Percentiles rank a stretch among this genome's conserved stretches.
These are phyloP conservation scores for Bruguiera gymnorhiza DNA, from an alignment of 345 rosid species.

Conservation along the genomic window DNA sequence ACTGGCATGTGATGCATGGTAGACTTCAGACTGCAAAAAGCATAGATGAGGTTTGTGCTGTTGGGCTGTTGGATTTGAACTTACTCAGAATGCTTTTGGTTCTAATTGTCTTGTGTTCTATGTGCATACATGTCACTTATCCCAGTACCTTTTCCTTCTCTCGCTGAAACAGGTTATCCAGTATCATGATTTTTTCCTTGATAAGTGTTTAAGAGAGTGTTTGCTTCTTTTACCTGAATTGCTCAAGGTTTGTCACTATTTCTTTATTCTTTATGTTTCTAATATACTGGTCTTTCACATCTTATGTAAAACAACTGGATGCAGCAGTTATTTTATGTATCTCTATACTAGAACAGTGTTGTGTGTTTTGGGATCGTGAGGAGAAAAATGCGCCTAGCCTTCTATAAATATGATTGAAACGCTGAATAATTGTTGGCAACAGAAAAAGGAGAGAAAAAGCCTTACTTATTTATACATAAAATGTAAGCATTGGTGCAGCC, in stretches of 20 bases:
- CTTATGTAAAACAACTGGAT: no score
- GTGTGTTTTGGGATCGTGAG: no score
- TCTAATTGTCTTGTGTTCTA: not conserved
- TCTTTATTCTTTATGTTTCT: not conserved
- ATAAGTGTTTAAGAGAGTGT: constrained; percentile 89
- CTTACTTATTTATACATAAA: no score
- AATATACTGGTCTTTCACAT: no score
- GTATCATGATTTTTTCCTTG: constrained; percentile 87
- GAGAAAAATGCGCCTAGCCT: no score
- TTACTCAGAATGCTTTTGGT: not conserved
- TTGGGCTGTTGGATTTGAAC: not conserved
- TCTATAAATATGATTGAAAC: no score
- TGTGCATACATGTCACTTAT: not conserved
- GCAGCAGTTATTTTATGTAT: no score
- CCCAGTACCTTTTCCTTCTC: constrained; percentile 10
- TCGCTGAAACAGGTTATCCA: constrained; percentile 67
- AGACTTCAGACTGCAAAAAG: constrained; percentile 74
- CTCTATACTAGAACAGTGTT: no score
- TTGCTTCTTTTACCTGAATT: constrained; percentile 90
- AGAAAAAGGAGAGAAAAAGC: no score
- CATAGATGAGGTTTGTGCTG: constrained; percentile 70
- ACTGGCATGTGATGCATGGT: constrained; percentile 86
- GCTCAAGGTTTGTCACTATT: constrained; percentile 60
- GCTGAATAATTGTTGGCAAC: no score
- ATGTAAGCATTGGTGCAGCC: no score